Conservation (phyloP, 495 filamentous ascomycete genomes). For the Neurospora sp. region DNA sequence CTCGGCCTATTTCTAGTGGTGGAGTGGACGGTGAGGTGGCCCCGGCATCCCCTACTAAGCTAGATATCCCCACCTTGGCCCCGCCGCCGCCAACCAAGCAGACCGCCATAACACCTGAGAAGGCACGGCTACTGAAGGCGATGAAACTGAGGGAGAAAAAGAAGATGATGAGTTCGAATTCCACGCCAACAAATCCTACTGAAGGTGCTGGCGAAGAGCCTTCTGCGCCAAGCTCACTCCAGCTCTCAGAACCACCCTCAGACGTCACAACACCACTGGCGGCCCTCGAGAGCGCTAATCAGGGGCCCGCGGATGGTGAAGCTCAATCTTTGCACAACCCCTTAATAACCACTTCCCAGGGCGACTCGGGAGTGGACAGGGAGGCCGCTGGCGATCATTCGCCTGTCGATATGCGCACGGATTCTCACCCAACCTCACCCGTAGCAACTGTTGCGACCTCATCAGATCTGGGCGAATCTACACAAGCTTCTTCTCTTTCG, state of each 20-base stretch:
- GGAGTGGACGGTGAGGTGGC: conserved; percentile 38
- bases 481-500: conserved; percentile 45
- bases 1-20: conserved; percentile 23
- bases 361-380: conserved; percentile 31
- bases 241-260: conserved; percentile 2
- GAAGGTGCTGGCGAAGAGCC: conserved; percentile 8
- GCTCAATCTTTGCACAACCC: background rate
- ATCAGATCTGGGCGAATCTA: conserved; percentile 42
- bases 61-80: conserved; percentile 26
- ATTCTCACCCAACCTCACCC: conserved; percentile 44
- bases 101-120: conserved; percentile 72
- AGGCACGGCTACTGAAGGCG: conserved; percentile 85
- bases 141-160: conserved; percentile 76
- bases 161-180: conserved; percentile 40
- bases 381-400: conserved; percentile 23
- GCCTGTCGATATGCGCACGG: conserved; percentile 26
- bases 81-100: conserved; percentile 33
- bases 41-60: conserved; percentile 40
- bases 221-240: conserved; percentile 8
- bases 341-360: conserved; percentile 19
- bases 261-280: background rate
- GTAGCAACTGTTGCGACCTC: conserved; percentile 27
- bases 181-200: conserved; percentile 1
- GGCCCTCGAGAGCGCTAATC: background rate
- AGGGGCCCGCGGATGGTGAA: background rate